Evolutionary conservation across 768 basidiomycete genomes (phyloP).

Genomic region (Tephrocybe sp.): DNA sequence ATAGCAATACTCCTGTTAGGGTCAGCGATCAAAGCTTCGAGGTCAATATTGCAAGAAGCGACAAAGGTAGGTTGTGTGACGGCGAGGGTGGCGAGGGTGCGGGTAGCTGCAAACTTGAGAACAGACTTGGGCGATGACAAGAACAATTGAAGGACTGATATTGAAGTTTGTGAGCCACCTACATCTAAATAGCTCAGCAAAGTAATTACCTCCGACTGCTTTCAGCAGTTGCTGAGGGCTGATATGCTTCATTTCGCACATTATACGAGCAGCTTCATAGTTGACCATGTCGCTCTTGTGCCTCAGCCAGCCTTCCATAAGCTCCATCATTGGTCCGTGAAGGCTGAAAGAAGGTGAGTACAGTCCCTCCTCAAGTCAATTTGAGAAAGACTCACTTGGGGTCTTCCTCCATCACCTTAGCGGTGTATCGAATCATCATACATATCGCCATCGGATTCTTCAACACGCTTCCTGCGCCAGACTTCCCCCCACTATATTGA

Average conservation of each 20-base stretch:
- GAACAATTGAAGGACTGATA: constrained; percentile 88
- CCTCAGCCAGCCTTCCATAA: constrained; percentile 91
- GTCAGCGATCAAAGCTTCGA: constrained; percentile 96
- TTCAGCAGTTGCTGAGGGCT: constrained; percentile 76
- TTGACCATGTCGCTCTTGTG: constrained; percentile 99
- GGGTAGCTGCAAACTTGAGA: constrained; percentile 96
- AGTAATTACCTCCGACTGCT: constrained; percentile 78
- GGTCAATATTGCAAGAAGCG: constrained; percentile 90
- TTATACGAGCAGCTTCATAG: constrained; percentile 95
- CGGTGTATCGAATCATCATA: constrained; percentile 97
- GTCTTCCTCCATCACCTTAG: constrained; percentile 99
- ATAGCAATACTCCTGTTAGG: constrained; percentile 95
- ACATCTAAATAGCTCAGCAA: constrained; percentile 2
- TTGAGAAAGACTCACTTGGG: constrained; percentile 73
- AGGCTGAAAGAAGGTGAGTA: constrained; percentile 47
- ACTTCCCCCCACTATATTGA: constrained; percentile 88
- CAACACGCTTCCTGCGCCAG: constrained; percentile 78
- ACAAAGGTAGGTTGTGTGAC: constrained; percentile 85
- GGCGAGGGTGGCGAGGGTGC: constrained; percentile 89
- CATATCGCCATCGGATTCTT: constrained; percentile 98
- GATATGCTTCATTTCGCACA: constrained; percentile 94
- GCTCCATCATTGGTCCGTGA: constrained; percentile 89
- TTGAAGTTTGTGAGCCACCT: constrained; percentile 8
- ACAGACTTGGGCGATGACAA: constrained; percentile 93
- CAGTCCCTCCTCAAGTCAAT: neutral